Evolutionary conservation across 225 moss, liverwort and hornwort genomes (phyloP).

Genomic region (Polytrichum formosum): DNA sequence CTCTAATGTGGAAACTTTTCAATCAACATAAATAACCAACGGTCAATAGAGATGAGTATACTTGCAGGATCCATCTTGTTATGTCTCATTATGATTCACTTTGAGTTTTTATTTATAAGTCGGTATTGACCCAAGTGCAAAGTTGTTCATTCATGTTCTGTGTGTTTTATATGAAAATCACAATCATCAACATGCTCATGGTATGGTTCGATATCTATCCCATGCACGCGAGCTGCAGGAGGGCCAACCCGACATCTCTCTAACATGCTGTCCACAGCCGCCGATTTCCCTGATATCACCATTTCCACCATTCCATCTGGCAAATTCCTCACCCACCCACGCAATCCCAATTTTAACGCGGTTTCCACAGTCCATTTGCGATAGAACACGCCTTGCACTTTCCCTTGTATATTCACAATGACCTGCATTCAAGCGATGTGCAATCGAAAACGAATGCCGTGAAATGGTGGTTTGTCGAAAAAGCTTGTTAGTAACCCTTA

Average conservation of each 20-base stretch:
- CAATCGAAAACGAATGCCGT: neutral
- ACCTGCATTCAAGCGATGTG: constrained; percentile 7
- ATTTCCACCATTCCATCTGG: constrained; percentile 47
- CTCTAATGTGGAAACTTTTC: too few relatives aligned
- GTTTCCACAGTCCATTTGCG: constrained; percentile 38
- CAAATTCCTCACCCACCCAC: constrained; percentile 45
- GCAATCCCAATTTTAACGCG: constrained; percentile 31
- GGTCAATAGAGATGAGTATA: too few relatives aligned
- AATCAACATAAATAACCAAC: too few relatives aligned
- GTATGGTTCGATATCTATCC: constrained; percentile 26
- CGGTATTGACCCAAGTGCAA: too few relatives aligned
- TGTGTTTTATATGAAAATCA: constrained; percentile 2
- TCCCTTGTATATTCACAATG: constrained; percentile 38
- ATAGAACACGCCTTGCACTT: constrained; percentile 54
- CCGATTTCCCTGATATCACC: constrained; percentile 33
- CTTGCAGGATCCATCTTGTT: too few relatives aligned
- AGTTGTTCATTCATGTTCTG: neutral
- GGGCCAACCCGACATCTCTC: constrained; percentile 50
- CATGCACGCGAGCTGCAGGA: constrained; percentile 20
- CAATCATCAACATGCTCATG: constrained; percentile 13
- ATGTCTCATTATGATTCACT: too few relatives aligned
- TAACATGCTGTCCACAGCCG: constrained; percentile 42
- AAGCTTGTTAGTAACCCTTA: neutral
- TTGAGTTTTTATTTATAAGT: too few relatives aligned
- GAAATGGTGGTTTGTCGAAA: too few relatives aligned